Evolutionary conservation across 306 rosid genomes (phyloP), one percentile per base, ranked within the genome.

Genomic region (Dalbergia cochinchinensis): DNA sequence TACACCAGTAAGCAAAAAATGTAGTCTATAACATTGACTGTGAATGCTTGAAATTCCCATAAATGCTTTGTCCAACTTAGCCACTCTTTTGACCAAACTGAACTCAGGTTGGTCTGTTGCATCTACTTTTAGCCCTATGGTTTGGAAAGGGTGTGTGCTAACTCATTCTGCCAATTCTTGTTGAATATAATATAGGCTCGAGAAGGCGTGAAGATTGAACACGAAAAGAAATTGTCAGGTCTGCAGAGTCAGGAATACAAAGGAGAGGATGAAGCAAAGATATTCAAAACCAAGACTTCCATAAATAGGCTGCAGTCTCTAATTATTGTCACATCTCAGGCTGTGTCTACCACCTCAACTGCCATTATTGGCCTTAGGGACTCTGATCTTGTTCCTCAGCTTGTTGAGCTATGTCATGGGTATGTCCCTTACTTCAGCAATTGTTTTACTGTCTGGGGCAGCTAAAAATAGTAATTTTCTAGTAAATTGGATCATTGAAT

Each of bases 371-470:
- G 90, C 75, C 92, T 91, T 58, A 83, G 99, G 78, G 92, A 96
- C 89, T 89, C 99, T 11, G 94, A 86, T 88, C 96, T 96, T 71
- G 94, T 96, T 84, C 96, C 98, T 80, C 98, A 93, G 93, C 98
- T 96, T 37, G 88, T 91, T 87, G 89, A 88, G 63, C 96, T 96
- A 66, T 91, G 97, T 81, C 98, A 93, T 62, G 99, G 92, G 99
- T 96, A 87, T 70, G 81, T 71, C 72, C 83, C 75, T 83, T 76
- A 65, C 71, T 71, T 73, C 37, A 67, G 47, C 71, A 42, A 50
- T 55, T 71, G 13, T 39, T 73, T 20, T n/a, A 45, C 4, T 55
- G 16, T 48, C 11, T 3, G 64, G 42, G 62, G 65, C 65, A 35
- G 35, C 69, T 69, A 18, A 53, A 67, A 42, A 42, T 48, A 67